Percentiles rank a stretch among this genome's conserved stretches.
Evolutionary conservation across 1,284 basidiomycete genomes (phyloP).

Genomic region (Pisolithus thermaeus): DNA sequence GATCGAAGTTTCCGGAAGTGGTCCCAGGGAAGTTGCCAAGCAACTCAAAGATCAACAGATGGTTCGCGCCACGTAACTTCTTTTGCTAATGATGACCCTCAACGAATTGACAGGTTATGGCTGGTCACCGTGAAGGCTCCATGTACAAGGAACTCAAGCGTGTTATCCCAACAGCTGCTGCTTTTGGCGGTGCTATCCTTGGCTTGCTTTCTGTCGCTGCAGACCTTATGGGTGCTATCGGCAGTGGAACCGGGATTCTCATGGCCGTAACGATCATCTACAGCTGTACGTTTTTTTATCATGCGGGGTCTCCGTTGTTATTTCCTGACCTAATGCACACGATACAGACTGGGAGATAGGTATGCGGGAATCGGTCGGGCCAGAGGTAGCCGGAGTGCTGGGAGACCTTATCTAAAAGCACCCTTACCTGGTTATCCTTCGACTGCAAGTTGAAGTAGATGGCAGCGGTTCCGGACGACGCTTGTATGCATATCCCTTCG

Average conservation of each 20-base stretch:
- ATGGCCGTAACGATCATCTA: constrained; percentile 99
- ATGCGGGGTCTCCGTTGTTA: not conserved
- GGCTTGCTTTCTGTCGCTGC: constrained; percentile 91
- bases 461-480: too few species aligned
- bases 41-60: constrained; percentile 98
- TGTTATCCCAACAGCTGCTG: constrained; percentile 95
- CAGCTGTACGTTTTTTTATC: constrained; percentile 45
- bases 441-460: too few species aligned
- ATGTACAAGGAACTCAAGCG: constrained; percentile 99
- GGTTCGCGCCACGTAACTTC: constrained; percentile 38
- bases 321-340: not conserved
- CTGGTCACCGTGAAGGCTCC: constrained; percentile 92
- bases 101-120: constrained; percentile 65
- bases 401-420: constrained; percentile 52
- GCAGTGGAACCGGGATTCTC: constrained; percentile 94
- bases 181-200: constrained; percentile 93
- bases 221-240: constrained; percentile 95
- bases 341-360: constrained; percentile 26
- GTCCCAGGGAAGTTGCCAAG: constrained; percentile 94
- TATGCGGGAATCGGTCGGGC: constrained; percentile 59
- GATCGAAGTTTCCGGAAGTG: constrained; percentile 97
- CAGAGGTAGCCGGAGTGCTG: constrained; percentile 63
- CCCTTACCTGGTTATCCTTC: not conserved
- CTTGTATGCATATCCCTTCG: too few species aligned
- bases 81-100: not conserved